Evolutionary conservation across 768 basidiomycete species (phyloP).

Genomic region (Agaricus subrufescens): DNA sequence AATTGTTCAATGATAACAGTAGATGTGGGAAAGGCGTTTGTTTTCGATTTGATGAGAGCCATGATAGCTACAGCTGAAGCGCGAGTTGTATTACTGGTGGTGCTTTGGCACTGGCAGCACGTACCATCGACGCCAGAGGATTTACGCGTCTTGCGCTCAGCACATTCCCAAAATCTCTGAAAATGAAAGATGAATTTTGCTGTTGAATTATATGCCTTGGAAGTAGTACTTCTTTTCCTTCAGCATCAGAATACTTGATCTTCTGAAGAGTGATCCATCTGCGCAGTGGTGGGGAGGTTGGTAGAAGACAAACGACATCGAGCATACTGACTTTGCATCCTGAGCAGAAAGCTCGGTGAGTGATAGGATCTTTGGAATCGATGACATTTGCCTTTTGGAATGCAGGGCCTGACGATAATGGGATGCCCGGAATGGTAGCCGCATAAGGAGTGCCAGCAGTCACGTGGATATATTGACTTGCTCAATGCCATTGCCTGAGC

Average conservation of each 20-base stretch:
- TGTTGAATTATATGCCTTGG: neutral
- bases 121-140: slow-evolving; percentile 78
- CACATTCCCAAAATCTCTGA: slow-evolving; percentile 86
- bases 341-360: slow-evolving; percentile 43
- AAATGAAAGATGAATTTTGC: slow-evolving; percentile 3
- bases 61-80: slow-evolving; percentile 77
- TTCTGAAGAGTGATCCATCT: slow-evolving; percentile 88
- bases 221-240: slow-evolving; percentile 58
- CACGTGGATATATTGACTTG: neutral
- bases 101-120: slow-evolving; percentile 5
- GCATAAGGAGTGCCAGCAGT: neutral
- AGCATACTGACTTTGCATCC: slow-evolving; percentile 47
- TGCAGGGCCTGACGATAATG: neutral
- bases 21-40: slow-evolving; percentile 63
- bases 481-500: no score
- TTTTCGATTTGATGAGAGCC: slow-evolving; percentile 73
- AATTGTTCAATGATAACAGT: slow-evolving; percentile 91
- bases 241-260: slow-evolving; percentile 74
- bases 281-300: neutral
- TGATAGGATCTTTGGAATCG: slow-evolving; percentile 46
- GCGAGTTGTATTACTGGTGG: neutral
- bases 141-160: slow-evolving; percentile 76
- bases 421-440: neutral
- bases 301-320: neutral
- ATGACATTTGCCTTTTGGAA: neutral